phyloP scores from a whole-genome alignment of 306 rosid species.

The Sindora glabra region DNA sequence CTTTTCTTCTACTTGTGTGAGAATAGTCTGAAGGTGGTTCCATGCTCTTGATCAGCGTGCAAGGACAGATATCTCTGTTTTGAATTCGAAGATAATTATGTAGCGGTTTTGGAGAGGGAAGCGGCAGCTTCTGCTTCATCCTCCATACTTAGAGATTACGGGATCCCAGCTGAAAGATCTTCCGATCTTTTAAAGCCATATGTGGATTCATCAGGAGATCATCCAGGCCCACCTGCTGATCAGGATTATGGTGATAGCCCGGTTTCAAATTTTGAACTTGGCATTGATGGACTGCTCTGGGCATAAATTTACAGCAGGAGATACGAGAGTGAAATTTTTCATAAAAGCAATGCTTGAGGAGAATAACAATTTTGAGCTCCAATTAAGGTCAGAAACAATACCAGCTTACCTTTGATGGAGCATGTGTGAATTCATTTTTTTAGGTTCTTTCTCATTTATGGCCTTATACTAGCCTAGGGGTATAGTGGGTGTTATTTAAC shows the following conservation, averaged over 20 bases:
- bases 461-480: not conserved
- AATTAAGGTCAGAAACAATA: not conserved
- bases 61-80: constrained; percentile 58
- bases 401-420: not conserved
- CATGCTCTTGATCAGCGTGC: constrained; percentile 60
- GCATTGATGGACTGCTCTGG: constrained; percentile 73
- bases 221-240: constrained; percentile 30
- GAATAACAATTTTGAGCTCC: constrained; percentile 20
- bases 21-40: constrained; percentile 14
- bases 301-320: constrained; percentile 21
- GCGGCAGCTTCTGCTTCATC: constrained; percentile 53
- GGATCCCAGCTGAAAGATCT: constrained; percentile 86
- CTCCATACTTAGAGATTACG: constrained; percentile 68
- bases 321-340: constrained; percentile 1
- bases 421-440: not conserved
- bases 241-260: constrained; percentile 54
- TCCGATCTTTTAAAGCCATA: constrained; percentile 72
- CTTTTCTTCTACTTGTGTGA: not conserved
- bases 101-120: constrained; percentile 76
- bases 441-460: not conserved
- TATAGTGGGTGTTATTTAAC: too few species aligned
- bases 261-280: constrained; percentile 66
- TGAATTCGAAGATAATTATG: constrained; percentile 81
- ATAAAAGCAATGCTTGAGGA: not conserved
- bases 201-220: constrained; percentile 37